Base-by-base conservation (phyloP, 202 grass and related monocot species). In the Musa balbisiana region DNA sequence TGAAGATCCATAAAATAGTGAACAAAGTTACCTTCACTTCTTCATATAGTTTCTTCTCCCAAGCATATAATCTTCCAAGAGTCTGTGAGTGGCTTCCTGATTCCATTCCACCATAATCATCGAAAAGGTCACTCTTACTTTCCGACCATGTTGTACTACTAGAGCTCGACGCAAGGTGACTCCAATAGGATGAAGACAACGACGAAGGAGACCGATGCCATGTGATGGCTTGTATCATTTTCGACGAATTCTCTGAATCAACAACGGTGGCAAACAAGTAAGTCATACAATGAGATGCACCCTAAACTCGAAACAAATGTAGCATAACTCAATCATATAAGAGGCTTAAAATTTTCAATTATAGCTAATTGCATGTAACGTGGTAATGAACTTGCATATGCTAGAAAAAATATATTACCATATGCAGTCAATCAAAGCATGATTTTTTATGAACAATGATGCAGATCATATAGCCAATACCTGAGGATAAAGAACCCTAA, bases 21-120 rank as follows among this genome's bases (percentile, higher is more conserved):
- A n/a, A 33, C 6, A 67, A 29, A 55, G 14, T 50, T 78, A 93
- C 93, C 93, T 97, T 97, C 49, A 97, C 93, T 91, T 97, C 93
- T 80, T 93, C 90, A 78, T 91, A 91, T 51, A 97, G 88, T 74
- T 97, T 97, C 86, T 97, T 97, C 80, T 97, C 93, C 90, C 93
- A 97, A 25, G 93, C 93, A 85, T 87, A 91, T 67, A 97, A 79
- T 63, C 93, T 89, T 60, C 86, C 93, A 24, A 97, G 85, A 54
- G 93, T 97, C 70, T 97, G 90, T 0, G 93, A 97, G 66, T 97
- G 93, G 75, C 84, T 90, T 86, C 93, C 93, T 53, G 90, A 88
- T 69, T 87, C 89, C 93, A 97, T 97, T 60, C 84, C 87, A 80
- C 84, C 82, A 55, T 84, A 92, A 12, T 92, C 87, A 24, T 89